These are phyloP conservation scores for Zelonia costaricensis DNA, from an alignment of 208 protist species.

Conservation along the genomic window DNA sequence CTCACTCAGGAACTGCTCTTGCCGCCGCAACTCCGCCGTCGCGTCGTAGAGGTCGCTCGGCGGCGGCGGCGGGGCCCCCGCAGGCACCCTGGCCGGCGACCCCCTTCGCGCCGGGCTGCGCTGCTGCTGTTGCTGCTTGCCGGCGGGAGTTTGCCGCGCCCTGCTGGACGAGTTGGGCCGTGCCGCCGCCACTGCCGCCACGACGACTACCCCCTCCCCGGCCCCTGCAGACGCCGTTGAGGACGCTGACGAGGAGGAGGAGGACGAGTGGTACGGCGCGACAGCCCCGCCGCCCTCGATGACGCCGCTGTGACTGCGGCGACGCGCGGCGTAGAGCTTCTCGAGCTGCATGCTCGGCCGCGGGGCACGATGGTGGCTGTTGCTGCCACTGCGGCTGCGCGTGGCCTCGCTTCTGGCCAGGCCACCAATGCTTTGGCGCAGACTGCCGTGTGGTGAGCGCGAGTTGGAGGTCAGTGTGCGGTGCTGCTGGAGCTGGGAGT, in stretches of 20 bases:
- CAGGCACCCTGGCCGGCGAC: too few relatives aligned
- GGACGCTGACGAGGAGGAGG: background rate
- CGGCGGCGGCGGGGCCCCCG: too few relatives aligned
- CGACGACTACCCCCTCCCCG: background rate
- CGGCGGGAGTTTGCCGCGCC: background rate
- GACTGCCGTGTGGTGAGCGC: background rate
- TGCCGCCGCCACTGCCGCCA: background rate
- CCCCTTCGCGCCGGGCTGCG: too few relatives aligned
- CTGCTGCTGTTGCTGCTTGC: background rate
- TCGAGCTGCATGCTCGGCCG: background rate
- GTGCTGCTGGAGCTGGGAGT: background rate
- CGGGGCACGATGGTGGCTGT: background rate
- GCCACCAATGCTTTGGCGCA: slow-evolving; percentile 3
- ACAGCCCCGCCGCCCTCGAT: slow-evolving; percentile 14
- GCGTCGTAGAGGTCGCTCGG: slow-evolving; percentile 73
- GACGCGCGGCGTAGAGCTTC: background rate
- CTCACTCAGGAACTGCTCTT: slow-evolving; percentile 72
- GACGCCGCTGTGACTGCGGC: background rate
- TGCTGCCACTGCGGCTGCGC: background rate
- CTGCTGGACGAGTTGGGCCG: background rate
- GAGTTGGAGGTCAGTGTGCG: background rate
- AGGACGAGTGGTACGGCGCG: slow-evolving; percentile 33
- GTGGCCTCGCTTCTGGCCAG: background rate
- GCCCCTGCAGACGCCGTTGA: background rate
- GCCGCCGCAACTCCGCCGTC: slow-evolving; percentile 53